These are phyloP conservation scores for Cornus controversa DNA, from an alignment of 148 eudicot species.

Conservation along the genomic window DNA sequence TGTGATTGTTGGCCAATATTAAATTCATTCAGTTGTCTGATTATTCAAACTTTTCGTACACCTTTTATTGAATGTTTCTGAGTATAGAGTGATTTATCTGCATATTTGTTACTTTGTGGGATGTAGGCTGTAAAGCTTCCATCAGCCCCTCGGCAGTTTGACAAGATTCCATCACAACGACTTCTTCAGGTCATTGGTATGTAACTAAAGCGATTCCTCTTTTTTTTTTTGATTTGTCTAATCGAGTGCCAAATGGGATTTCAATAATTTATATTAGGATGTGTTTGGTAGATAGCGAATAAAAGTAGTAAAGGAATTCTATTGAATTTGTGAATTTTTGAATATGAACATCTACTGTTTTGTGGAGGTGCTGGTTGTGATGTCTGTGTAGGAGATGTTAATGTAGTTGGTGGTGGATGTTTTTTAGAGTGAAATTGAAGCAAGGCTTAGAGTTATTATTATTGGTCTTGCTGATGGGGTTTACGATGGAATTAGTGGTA, in stretches of 20 bases:
- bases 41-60: background rate
- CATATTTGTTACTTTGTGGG: conserved; percentile 13
- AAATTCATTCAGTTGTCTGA: background rate
- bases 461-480: too few relatives aligned
- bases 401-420: background rate
- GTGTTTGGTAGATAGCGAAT: conserved; percentile 1
- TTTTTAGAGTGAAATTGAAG: too few relatives aligned
- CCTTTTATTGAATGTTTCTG: background rate
- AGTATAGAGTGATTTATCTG: background rate
- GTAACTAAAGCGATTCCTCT: conserved; percentile 1
- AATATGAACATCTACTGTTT: background rate
- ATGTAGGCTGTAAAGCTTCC: conserved; percentile 58
- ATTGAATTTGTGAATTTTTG: background rate
- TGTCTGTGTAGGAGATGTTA: background rate
- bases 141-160: conserved; percentile 59
- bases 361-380: conserved; percentile 4
- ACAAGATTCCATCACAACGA: conserved; percentile 57
- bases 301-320: background rate
- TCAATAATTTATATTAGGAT: background rate
- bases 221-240: background rate
- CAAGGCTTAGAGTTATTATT: too few relatives aligned
- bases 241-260: too few relatives aligned
- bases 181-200: conserved; percentile 92
- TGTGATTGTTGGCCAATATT: background rate
- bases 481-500: too few relatives aligned